These are phyloP conservation scores for Pleodorina starrii DNA, from an alignment of 139 green algal species.

Conservation along the genomic window DNA sequence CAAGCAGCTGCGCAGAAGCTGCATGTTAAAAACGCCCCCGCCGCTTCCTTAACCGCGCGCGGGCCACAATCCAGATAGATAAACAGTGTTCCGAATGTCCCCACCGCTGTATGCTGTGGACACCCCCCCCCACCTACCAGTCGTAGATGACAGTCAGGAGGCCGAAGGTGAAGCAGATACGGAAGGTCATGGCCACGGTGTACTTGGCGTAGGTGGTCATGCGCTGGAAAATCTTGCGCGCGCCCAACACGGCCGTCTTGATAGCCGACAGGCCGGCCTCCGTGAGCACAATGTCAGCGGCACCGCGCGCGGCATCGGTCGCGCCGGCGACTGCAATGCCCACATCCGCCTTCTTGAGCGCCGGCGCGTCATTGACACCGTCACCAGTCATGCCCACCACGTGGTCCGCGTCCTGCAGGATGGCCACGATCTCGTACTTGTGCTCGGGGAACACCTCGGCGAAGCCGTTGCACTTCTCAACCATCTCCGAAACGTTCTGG, in stretches of 20 bases:
- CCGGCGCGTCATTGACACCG: constrained; percentile 96
- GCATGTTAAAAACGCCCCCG: too few relatives aligned
- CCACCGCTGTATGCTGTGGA: too few relatives aligned
- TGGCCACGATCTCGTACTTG: constrained; percentile 90
- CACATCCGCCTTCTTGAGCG: constrained; percentile 96
- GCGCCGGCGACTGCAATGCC: constrained; percentile 87
- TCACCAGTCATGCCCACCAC: constrained; percentile 87
- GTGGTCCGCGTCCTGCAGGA: constrained; percentile 78
- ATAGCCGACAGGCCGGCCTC: constrained; percentile 75
- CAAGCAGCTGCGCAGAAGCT: too few relatives aligned
- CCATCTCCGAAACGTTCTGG: constrained; percentile 73
- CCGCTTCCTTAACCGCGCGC: too few relatives aligned
- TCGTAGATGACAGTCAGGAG: constrained; percentile 88
- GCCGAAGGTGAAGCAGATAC: constrained; percentile 92
- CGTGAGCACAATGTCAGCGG: constrained; percentile 86
- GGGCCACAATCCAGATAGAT: too few relatives aligned
- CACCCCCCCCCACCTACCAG: too few relatives aligned
- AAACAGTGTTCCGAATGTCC: too few relatives aligned
- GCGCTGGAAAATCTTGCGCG: constrained; percentile 92
- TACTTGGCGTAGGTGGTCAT: constrained; percentile 93
- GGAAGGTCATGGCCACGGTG: constrained; percentile 91
- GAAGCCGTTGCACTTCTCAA: constrained; percentile 87
- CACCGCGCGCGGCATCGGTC: constrained; percentile 88
- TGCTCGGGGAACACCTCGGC: constrained; percentile 93
- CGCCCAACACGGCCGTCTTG: constrained; percentile 81